Percentiles rank a stretch among this genome's conserved stretches.
Evolutionary conservation across 1,284 basidiomycete species (phyloP).

Genomic region (Irpex rosettiformis): DNA sequence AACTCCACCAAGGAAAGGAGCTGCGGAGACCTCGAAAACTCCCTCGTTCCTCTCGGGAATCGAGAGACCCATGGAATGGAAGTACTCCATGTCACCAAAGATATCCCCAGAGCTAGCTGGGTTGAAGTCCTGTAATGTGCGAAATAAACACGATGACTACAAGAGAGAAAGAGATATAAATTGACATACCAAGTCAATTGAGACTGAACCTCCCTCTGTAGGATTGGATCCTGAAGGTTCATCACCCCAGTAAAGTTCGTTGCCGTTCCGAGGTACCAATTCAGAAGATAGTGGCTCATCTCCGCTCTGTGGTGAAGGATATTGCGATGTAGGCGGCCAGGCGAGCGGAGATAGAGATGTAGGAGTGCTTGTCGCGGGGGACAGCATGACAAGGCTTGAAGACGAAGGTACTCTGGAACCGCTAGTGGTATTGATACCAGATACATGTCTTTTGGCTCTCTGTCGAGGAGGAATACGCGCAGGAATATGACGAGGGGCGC

Average conservation of each 20-base stretch:
- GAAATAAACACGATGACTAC: not conserved
- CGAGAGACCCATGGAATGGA: slow-evolving; percentile 1
- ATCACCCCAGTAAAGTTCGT: not conserved
- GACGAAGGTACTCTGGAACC: not conserved
- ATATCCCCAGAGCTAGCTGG: not conserved
- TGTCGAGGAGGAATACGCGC: not conserved
- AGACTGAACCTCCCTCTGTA: not conserved
- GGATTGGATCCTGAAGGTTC: not conserved
- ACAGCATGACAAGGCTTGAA: not conserved
- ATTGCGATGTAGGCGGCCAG: not conserved
- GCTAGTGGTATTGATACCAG: not conserved
- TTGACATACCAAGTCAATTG: slow-evolving; percentile 1
- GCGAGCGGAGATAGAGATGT: slow-evolving; percentile 2
- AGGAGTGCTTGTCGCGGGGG: not conserved
- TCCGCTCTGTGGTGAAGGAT: slow-evolving; percentile 1
- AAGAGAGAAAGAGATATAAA: not conserved
- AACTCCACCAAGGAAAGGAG: not conserved
- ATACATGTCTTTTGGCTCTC: not conserved
- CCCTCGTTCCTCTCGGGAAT: not conserved
- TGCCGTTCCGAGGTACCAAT: not conserved
- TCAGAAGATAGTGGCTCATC: not conserved
- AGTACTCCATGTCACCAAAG: not conserved
- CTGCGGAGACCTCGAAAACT: not conserved
- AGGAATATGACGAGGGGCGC: not conserved
- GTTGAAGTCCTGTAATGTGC: not conserved